Conservation (phyloP, 2,329 filamentous ascomycete species). For the Stemphylium vesicarium region DNA sequence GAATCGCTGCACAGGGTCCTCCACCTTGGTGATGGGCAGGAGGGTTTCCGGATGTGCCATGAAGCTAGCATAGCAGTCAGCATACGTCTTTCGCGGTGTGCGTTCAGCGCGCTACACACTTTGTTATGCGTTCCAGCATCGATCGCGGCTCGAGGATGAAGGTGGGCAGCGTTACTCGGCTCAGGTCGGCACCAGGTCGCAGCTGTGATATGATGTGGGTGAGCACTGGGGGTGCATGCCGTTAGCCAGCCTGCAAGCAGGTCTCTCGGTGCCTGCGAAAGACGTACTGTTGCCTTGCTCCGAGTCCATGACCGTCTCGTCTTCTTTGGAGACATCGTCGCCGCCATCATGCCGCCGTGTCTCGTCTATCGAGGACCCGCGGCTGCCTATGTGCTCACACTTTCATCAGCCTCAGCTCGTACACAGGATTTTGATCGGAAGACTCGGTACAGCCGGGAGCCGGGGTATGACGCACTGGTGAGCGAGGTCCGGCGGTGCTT, state of each 20-base stretch:
- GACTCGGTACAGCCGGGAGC: constrained; percentile 10
- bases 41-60: constrained; percentile 99
- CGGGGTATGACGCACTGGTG: constrained; percentile 35
- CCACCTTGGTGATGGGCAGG: constrained; percentile 82
- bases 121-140: constrained; percentile 98
- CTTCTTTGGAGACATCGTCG: constrained; percentile 56
- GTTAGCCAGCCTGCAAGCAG: constrained; percentile 22
- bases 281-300: constrained; percentile 90
- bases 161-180: constrained; percentile 90
- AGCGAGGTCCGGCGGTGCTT: constrained; percentile 35
- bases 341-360: constrained; percentile 42
- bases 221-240: constrained; percentile 67
- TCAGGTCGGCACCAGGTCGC: constrained; percentile 91
- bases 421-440: neutral
- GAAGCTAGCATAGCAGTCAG: constrained; percentile 68
- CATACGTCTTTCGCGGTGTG: neutral
- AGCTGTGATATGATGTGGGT: constrained; percentile 97
- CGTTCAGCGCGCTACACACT: constrained; percentile 66
- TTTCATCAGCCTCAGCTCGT: constrained; percentile 24
- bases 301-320: constrained; percentile 83
- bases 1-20: constrained; percentile 89
- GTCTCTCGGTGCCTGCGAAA: neutral
- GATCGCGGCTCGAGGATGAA: constrained; percentile 98
- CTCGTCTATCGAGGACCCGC: constrained; percentile 52
- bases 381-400: constrained; percentile 40